Base-by-base conservation (phyloP, 2,329 filamentous ascomycete genomes). In the Podosphaera fusca region DNA sequence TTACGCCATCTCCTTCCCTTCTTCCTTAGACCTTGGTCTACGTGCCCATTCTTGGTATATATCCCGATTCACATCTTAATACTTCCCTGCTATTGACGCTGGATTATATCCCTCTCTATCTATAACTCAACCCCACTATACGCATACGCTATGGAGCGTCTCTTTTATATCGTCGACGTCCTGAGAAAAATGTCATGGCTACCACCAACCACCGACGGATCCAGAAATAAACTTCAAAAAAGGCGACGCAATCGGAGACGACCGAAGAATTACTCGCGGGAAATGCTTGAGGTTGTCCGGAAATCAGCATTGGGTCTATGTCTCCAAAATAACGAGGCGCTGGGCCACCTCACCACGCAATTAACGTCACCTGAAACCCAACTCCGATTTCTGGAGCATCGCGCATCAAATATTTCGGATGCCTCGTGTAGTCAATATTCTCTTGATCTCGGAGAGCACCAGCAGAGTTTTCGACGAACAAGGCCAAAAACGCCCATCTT, bases 401-500 rank as follows among this genome's bases (percentile, higher is more conserved):
- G 54, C 50, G 36, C 52, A 21, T 46, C 47, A 36, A 56, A 8
- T 38, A 29, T 55, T 50, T 60, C 58, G 7, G 35, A 57, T 31
- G 54, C 55, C 36, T 59, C 60, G 3, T 58, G 57, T 14, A 60
- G 60, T 50, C 46, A 52, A 51, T 60, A 58, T 38, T 58, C 59
- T 7, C 52, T 40, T 30, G 38, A 56, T 21, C 45, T 40, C 8
- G 59, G 56, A 57, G 53, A 58, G n/a, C 34, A n/a, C 34, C 55
- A 42, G 34, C 12, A 49, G 34, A 42, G 14, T 29, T 55, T 51
- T 33, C 57, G 38, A 57, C 58, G 59, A 40, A 59, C 58, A 14
- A 56, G 60, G 57, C 59, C 61, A 21, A 66, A 66, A 56, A 66
- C 65, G 14, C 65, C 65, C 9, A 62, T 65, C 8, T 61, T 61